Evolutionary conservation across 2,329 filamentous ascomycete genomes (phyloP).

Genomic region (Verticillium nubilum): DNA sequence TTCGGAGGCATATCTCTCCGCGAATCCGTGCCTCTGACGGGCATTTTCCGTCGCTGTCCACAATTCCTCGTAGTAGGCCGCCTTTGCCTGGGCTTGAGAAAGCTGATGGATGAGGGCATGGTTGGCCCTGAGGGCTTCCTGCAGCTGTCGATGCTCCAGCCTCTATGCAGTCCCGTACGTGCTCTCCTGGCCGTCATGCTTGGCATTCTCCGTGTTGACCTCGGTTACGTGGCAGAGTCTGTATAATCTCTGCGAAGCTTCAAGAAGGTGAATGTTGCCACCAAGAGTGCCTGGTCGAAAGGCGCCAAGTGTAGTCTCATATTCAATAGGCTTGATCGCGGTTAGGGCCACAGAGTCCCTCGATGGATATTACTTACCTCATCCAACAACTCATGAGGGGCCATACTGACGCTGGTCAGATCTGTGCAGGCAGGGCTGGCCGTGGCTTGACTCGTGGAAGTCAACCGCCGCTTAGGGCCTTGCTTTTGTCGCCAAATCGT

Average conservation of each 20-base stretch:
- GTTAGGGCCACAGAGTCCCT: neutral
- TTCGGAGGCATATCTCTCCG: no score
- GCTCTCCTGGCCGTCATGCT: neutral
- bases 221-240: neutral
- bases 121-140: no score
- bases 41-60: no score
- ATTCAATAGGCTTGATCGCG: neutral
- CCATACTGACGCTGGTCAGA: neutral
- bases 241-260: neutral
- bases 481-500: neutral
- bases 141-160: no score
- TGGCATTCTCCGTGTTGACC: neutral
- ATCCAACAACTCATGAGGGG: neutral
- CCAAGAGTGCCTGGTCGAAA: neutral
- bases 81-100: no score
- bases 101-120: no score
- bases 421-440: neutral
- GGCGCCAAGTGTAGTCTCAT: neutral
- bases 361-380: neutral
- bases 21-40: no score
- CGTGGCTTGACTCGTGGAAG: neutral
- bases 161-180: neutral
- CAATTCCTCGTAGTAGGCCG: no score
- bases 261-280: neutral
- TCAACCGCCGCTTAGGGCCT: neutral